Percentiles rank a stretch among this genome's conserved stretches.
phyloP scores from a whole-genome alignment of 768 basidiomycete species.

The Holtermanniella nyarrowii region DNA sequence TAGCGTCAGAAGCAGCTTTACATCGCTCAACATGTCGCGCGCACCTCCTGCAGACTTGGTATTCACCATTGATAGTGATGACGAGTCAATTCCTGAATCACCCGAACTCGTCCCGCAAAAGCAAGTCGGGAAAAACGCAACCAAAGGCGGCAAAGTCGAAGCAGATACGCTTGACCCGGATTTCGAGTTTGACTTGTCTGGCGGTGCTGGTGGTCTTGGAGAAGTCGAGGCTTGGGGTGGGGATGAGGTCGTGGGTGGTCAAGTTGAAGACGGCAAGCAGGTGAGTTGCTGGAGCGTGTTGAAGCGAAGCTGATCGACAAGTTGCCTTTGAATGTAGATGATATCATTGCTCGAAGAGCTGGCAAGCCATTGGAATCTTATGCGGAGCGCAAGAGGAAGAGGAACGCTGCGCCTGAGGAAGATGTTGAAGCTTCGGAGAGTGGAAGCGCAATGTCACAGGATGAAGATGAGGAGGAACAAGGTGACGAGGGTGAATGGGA shows the following conservation, averaged over 20 bases:
- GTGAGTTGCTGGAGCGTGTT: constrained; percentile 4
- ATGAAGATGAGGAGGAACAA: constrained; percentile 17
- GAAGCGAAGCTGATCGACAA: constrained; percentile 30
- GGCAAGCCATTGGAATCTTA: constrained; percentile 41
- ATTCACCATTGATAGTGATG: constrained; percentile 2
- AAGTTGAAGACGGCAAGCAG: constrained; percentile 44
- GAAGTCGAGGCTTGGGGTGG: constrained; percentile 46
- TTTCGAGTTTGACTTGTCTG: constrained; percentile 69
- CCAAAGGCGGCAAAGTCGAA: background rate
- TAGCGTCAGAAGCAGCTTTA: too few species aligned
- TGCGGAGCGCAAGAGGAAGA: constrained; percentile 54
- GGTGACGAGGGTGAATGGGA: constrained; percentile 10
- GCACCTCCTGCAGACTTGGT: too few species aligned
- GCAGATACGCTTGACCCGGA: constrained; percentile 57
- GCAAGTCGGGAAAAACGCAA: background rate
- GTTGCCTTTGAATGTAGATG: constrained; percentile 73
- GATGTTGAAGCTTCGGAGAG: constrained; percentile 21
- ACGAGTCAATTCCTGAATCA: background rate
- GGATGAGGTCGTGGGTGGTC: constrained; percentile 51
- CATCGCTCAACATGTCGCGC: too few species aligned
- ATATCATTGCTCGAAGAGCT: constrained; percentile 70
- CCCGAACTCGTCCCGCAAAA: background rate
- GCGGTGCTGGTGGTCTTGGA: constrained; percentile 57
- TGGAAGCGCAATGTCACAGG: constrained; percentile 10
- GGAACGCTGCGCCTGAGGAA: constrained; percentile 44